Percentiles rank a stretch among this genome's conserved stretches.
phyloP scores from a whole-genome alignment of 2,329 filamentous ascomycete genomes.

The Hansfordia pulvinata region DNA sequence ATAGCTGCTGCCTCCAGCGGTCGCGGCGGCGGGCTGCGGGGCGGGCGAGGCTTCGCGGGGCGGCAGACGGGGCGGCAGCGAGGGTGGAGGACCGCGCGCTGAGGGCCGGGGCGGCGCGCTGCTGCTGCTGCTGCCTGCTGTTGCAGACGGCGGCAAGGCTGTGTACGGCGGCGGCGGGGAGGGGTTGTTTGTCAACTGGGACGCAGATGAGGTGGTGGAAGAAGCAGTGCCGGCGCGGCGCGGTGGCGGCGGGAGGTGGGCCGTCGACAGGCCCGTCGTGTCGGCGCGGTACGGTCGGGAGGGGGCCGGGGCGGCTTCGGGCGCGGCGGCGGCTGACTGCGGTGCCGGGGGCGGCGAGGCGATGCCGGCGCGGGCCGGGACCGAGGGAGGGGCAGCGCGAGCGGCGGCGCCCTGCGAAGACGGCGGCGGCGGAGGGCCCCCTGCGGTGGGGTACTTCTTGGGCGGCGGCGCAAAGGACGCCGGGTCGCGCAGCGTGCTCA shows the following conservation, averaged over 20 bases:
- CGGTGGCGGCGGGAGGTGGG: conserved; percentile 59
- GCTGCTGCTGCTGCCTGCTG: conserved; percentile 10
- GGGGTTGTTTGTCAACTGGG: no score
- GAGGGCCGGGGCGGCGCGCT: conserved; percentile 6
- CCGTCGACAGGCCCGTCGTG: conserved; percentile 57
- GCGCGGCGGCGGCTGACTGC: conserved; percentile 13
- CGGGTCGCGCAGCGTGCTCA: conserved; percentile 63
- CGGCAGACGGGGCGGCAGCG: conserved; percentile 56
- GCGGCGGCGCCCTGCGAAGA: conserved; percentile 26
- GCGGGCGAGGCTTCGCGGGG: conserved; percentile 41
- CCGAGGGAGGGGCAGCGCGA: conserved; percentile 9
- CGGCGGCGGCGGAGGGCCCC: conserved; percentile 14
- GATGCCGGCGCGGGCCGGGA: conserved; percentile 3
- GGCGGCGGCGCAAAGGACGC: conserved; percentile 70
- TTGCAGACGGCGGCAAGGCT: conserved; percentile 11
- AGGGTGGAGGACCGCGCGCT: conserved; percentile 29
- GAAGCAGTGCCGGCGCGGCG: no score
- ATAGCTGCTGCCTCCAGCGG: conserved; percentile 11
- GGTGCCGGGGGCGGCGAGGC: conserved; percentile 4
- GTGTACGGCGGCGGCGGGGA: conserved; percentile 14
- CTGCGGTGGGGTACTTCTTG: conserved; percentile 34
- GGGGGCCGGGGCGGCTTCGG: conserved; percentile 27
- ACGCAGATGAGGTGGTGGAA: no score
- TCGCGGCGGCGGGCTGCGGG: conserved; percentile 10
- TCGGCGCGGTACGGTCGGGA: conserved; percentile 53